A percentile compares a stretch with the other conserved stretches of the same genome.
phyloP scores from a whole-genome alignment of 257 asterid species.

The Solanum rostratum region DNA sequence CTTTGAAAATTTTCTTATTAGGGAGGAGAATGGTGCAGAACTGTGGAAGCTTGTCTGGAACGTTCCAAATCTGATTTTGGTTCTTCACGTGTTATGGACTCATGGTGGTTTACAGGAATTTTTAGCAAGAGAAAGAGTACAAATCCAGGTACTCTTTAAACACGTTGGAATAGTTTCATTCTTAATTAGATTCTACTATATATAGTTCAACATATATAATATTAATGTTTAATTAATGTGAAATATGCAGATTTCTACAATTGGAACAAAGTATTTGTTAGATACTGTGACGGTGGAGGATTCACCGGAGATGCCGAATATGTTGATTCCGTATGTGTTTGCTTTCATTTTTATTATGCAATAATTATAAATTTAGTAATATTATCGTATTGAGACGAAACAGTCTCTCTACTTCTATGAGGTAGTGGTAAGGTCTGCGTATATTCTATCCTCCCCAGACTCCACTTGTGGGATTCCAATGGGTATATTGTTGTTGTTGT shows the following conservation, averaged over 20 bases:
- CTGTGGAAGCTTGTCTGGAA: not conserved
- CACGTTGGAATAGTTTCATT: not conserved
- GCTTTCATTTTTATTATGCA: not conserved
- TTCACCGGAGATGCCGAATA: not conserved
- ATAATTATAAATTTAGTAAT: too few relatives aligned
- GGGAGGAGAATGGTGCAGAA: not conserved
- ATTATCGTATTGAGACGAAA: too few relatives aligned
- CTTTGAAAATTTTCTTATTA: not conserved
- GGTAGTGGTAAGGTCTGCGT: too few relatives aligned
- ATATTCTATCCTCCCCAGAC: too few relatives aligned
- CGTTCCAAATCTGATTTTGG: not conserved
- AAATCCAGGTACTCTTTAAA: not conserved
- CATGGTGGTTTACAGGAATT: not conserved
- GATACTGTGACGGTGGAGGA: not conserved
- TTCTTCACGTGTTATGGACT: not conserved
- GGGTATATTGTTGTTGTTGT: too few relatives aligned
- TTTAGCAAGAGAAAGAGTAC: not conserved
- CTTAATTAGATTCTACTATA: not conserved
- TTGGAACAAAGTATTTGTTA: not conserved
- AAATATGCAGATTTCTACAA: not conserved
- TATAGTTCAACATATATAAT: not conserved
- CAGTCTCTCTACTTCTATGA: too few relatives aligned
- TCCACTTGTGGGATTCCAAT: too few relatives aligned
- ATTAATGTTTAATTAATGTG: not conserved
- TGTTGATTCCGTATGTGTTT: not conserved